Evolutionary conservation across 176 grass and related monocot species (phyloP).

Genomic region (Cenchrus purpureus): DNA sequence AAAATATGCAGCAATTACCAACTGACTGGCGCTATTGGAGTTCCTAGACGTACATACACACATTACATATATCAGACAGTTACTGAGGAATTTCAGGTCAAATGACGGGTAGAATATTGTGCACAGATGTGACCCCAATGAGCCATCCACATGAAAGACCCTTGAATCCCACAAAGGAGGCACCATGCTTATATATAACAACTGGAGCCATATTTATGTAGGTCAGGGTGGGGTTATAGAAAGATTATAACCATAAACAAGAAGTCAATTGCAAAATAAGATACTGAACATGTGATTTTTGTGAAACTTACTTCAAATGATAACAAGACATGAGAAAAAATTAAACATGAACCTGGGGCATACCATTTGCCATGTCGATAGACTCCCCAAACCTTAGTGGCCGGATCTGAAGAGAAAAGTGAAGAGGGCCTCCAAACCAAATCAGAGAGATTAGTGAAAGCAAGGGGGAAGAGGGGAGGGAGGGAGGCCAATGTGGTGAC

Average conservation of each 20-base stretch:
- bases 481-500: too few relatives aligned
- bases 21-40: not conserved
- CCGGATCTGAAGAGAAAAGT: too few relatives aligned
- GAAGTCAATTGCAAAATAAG: not conserved
- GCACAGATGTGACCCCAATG: not conserved
- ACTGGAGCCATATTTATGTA: not conserved
- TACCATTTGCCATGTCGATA: conserved; percentile 92
- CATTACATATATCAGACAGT: not conserved
- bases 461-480: too few relatives aligned
- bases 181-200: not conserved
- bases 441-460: too few relatives aligned
- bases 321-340: not conserved
- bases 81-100: not conserved
- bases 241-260: not conserved
- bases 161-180: not conserved
- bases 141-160: conserved; percentile 12
- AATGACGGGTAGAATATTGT: not conserved
- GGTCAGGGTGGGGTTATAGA: not conserved
- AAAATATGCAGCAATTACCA: conserved; percentile 2
- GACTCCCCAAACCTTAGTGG: conserved; percentile 39
- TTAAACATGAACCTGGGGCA: not conserved
- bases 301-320: not conserved
- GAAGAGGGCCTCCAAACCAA: too few relatives aligned
- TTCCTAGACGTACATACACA: not conserved
- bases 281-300: not conserved